Percentiles rank a stretch among this genome's conserved stretches.
These are phyloP conservation scores for Phytopythium mirpurense DNA, from an alignment of 352 stramenopile species.

Conservation along the genomic window DNA sequence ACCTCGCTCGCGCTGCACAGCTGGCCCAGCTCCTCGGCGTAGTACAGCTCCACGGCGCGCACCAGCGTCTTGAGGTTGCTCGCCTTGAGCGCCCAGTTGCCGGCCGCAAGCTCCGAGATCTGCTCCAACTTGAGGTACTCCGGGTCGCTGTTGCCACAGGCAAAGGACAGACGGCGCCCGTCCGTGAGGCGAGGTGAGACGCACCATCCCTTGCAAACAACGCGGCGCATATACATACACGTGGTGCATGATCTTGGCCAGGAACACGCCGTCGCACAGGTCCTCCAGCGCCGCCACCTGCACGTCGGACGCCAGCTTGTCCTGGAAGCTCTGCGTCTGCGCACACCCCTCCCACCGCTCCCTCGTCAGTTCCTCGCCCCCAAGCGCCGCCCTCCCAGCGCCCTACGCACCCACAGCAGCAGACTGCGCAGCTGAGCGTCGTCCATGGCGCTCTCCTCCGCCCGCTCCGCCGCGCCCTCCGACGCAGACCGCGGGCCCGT, in stretches of 20 bases:
- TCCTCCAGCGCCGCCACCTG: conserved; percentile 40
- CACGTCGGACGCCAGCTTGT: conserved; percentile 39
- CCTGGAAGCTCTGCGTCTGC: conserved; percentile 76
- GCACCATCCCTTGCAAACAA: neutral
- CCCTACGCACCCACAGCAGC: conserved; percentile 53
- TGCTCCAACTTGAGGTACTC: conserved; percentile 78
- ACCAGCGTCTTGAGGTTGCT: conserved; percentile 81
- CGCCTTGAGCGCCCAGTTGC: conserved; percentile 72
- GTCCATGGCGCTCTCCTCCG: conserved; percentile 35
- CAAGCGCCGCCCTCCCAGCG: neutral
- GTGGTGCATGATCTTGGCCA: conserved; percentile 80
- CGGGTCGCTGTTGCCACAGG: conserved; percentile 46
- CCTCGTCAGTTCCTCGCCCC: too few species aligned
- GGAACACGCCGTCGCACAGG: conserved; percentile 77
- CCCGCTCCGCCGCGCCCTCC: neutral
- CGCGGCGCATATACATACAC: conserved; percentile 43
- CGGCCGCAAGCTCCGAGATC: conserved; percentile 49
- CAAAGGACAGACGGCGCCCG: too few species aligned
- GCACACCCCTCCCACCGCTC: conserved; percentile 2
- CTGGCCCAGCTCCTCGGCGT: conserved; percentile 76
- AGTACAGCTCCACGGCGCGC: conserved; percentile 73
- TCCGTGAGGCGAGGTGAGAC: too few species aligned
- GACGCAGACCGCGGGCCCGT: neutral
- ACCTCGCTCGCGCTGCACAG: conserved; percentile 64
- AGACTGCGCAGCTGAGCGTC: conserved; percentile 70